Conservation (phyloP, 495 filamentous ascomycete species). For the Copromyces sp. region DNA sequence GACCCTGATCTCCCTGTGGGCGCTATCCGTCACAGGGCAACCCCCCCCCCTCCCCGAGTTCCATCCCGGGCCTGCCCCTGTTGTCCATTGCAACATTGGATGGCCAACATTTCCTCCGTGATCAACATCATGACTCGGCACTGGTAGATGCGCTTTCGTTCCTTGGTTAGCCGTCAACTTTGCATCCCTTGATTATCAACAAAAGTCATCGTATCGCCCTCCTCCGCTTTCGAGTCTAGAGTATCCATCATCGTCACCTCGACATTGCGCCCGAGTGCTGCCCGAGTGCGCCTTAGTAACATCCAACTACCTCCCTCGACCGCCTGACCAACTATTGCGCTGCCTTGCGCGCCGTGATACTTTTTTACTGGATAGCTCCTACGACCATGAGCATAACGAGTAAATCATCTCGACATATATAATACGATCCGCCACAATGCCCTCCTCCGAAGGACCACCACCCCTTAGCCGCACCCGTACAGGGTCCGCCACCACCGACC, state of each 20-base stretch:
- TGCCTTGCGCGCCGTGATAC: neutral
- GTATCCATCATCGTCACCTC: neutral
- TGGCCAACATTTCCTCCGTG: neutral
- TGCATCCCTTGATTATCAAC: neutral
- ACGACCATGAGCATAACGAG: neutral
- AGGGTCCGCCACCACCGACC: conserved; percentile 23
- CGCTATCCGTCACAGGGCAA: neutral
- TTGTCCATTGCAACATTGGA: neutral
- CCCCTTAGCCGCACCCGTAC: neutral
- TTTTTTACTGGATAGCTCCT: neutral
- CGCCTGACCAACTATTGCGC: neutral
- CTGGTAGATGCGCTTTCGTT: neutral
- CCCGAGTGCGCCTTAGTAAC: neutral
- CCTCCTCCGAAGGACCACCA: conserved; percentile 16
- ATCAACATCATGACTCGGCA: neutral
- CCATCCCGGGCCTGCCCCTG: too few species aligned
- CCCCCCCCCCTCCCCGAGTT: neutral
- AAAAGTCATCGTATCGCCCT: neutral
- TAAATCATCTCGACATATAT: neutral
- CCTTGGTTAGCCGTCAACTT: too few species aligned
- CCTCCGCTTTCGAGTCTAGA: neutral
- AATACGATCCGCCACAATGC: conserved; percentile 11
- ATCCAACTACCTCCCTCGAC: neutral
- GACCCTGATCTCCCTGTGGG: neutral
- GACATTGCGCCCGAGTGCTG: neutral